Percentiles rank a stretch among this genome's conserved stretches.
These are phyloP conservation scores for Leucocoprinus sp. DNA, from an alignment of 768 basidiomycete genomes.

Conservation along the genomic window DNA sequence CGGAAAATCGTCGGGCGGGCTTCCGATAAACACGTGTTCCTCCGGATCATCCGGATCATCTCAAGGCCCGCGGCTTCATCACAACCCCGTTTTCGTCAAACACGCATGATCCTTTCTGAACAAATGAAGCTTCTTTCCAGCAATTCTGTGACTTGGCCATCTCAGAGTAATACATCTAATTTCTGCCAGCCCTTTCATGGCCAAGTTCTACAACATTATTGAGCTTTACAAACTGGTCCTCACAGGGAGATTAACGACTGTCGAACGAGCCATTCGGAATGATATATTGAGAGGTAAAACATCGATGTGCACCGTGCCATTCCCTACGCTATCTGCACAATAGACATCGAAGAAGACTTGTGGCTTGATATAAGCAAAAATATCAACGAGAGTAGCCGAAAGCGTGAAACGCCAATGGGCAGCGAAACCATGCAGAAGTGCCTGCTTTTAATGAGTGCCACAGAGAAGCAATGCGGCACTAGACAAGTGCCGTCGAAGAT, in stretches of 20 bases:
- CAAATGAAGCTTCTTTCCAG: slow-evolving; percentile 1
- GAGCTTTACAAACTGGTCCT: too few relatives aligned
- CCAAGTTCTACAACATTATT: too few relatives aligned
- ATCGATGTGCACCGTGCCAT: too few relatives aligned
- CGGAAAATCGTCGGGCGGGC: neutral
- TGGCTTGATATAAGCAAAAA: too few relatives aligned
- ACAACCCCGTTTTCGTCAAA: neutral
- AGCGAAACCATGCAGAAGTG: neutral
- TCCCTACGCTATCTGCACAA: too few relatives aligned
- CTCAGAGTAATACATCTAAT: neutral
- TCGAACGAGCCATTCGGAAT: too few relatives aligned
- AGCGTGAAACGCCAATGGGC: neutral
- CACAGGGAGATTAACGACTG: too few relatives aligned
- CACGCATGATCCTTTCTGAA: neutral
- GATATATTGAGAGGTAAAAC: too few relatives aligned
- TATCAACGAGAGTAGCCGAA: neutral
- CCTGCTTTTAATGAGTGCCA: neutral
- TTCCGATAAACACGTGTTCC: slow-evolving; percentile 3
- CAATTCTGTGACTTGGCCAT: neutral
- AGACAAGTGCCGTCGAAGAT: slow-evolving; percentile 79
- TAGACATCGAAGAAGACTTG: too few relatives aligned
- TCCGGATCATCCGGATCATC: slow-evolving; percentile 6
- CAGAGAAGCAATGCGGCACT: slow-evolving; percentile 24
- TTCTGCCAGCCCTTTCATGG: neutral
- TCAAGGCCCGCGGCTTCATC: neutral